Base-by-base conservation (phyloP, 2,329 filamentous ascomycete species). In the Claviceps fusiformis region DNA sequence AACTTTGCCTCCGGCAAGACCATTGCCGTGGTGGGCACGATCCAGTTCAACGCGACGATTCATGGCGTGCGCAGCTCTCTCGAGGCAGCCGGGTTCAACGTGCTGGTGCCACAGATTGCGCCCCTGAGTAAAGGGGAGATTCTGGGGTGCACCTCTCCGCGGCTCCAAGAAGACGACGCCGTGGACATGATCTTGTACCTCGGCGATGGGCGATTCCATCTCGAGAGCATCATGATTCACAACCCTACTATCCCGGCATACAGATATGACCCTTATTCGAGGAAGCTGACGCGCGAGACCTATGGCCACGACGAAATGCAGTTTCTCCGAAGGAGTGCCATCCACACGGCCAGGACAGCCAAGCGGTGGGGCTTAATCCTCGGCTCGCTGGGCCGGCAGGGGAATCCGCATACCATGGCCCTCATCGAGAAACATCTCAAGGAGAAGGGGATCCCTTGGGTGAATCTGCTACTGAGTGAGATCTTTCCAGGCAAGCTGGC, bases 151-250 rank as follows among this genome's bases (percentile, higher is more conserved):
- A 98, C 93, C 8, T 95, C 91, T 0, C 93, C 93, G 0, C 79
- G 79, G 27, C 75, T 92, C 3, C 67, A 75, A 15, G 69, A 78
- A 11, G 75, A 75, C 11, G 78, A 80, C 50, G 72, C 70, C 46
- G 81, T 91, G 27, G 88, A 95, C 65, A 71, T 89, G 59, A 85
- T 96, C 49, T 75, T 96, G 1, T 96, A 96, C 67, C 81, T 96
- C 15, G 91, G 91, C 50, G 91, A 96, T 65, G 91, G 91, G 13
- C 82, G 91, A 57, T 96, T 96, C 74, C 93, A 98, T 68, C 85
- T 98, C 47, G 93, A 98, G 71, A 95, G 89, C 64, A 92, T 95
- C 65, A 98, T 98, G 92, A 98, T 98, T 61, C 93, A 97, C 67
- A 98, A 98, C 71, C 93, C 95, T 0, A 72, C 76, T 5, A 81